Conservation (phyloP, 2,329 filamentous ascomycete genomes). For the Leptosphaerulina australis region DNA sequence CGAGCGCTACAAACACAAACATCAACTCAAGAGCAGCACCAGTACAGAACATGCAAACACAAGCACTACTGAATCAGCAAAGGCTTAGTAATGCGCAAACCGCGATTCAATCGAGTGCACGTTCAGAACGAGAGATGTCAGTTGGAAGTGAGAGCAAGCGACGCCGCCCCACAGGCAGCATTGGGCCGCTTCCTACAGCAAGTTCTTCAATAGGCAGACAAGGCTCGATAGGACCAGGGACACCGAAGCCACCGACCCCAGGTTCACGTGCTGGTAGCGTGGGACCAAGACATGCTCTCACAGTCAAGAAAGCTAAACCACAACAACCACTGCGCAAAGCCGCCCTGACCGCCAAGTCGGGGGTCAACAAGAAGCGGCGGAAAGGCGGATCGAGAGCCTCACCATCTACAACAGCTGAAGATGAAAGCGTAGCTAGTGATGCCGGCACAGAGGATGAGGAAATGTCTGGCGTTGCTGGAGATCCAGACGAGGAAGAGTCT, state of each 20-base stretch:
- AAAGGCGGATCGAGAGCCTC: conserved; percentile 48
- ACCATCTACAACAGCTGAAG: conserved; percentile 55
- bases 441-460: conserved; percentile 52
- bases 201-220: conserved; percentile 64
- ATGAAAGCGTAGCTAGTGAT: conserved; percentile 60
- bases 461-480: conserved; percentile 58
- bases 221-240: conserved; percentile 67
- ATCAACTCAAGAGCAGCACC: conserved; percentile 38
- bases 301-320: conserved; percentile 61
- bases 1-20: conserved; percentile 43
- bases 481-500: conserved; percentile 67
- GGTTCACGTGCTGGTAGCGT: conserved; percentile 64
- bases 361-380: conserved; percentile 47
- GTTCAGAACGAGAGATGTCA: conserved; percentile 60
- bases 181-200: conserved; percentile 59
- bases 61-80: conserved; percentile 47
- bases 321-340: conserved; percentile 54
- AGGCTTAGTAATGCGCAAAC: conserved; percentile 44
- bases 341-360: conserved; percentile 43
- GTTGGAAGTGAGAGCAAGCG: conserved; percentile 63
- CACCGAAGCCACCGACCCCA: conserved; percentile 63
- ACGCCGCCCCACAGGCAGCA: conserved; percentile 60
- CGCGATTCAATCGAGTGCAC: conserved; percentile 40
- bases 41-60: conserved; percentile 46
- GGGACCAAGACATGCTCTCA: conserved; percentile 58